These are phyloP conservation scores for Hymenoscyphus scutula DNA, from an alignment of 2,329 filamentous ascomycete species.

Conservation along the genomic window DNA sequence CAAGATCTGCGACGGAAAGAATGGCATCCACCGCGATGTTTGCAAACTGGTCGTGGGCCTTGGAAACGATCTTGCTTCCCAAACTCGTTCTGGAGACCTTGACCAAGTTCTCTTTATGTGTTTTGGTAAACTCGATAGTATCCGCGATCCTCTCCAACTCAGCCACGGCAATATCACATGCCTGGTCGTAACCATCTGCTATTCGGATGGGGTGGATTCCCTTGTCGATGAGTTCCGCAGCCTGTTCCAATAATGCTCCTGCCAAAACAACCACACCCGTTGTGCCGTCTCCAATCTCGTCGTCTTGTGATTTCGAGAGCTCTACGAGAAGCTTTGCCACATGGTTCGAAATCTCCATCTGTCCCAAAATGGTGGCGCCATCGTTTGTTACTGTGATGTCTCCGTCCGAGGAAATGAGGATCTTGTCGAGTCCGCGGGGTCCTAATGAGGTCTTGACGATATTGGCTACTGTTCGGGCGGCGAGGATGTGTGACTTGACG, in stretches of 20 bases:
- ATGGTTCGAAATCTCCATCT: slow-evolving; percentile 99
- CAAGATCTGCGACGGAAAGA: slow-evolving; percentile 90
- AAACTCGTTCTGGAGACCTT: slow-evolving; percentile 95
- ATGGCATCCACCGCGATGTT: slow-evolving; percentile 97
- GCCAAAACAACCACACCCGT: slow-evolving; percentile 96
- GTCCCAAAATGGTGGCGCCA: slow-evolving; percentile 92
- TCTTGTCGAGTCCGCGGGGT: slow-evolving; percentile 95
- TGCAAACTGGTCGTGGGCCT: slow-evolving; percentile 96
- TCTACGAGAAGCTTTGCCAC: slow-evolving; percentile 96
- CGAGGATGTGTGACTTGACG: slow-evolving; percentile 96
- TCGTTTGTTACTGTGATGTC: slow-evolving; percentile 99
- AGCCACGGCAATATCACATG: slow-evolving; percentile 91
- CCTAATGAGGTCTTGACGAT: slow-evolving; percentile 97
- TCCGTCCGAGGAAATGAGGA: slow-evolving; percentile 95
- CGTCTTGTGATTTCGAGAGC: slow-evolving; percentile 96
- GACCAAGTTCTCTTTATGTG: slow-evolving; percentile 79
- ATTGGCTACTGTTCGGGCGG: slow-evolving; percentile 91
- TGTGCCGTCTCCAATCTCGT: slow-evolving; percentile 97
- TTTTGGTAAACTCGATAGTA: slow-evolving; percentile 77
- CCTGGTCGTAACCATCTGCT: slow-evolving; percentile 96
- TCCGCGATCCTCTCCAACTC: slow-evolving; percentile 94
- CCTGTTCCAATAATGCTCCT: slow-evolving; percentile 91
- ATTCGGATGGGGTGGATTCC: slow-evolving; percentile 98
- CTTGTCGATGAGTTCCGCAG: slow-evolving; percentile 97
- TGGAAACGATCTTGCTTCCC: slow-evolving; percentile 98